Evolutionary conservation across 176 grass and related monocot genomes (phyloP), one percentile per base, ranked within the genome.

Genomic region (Aegilops sharonensis): DNA sequence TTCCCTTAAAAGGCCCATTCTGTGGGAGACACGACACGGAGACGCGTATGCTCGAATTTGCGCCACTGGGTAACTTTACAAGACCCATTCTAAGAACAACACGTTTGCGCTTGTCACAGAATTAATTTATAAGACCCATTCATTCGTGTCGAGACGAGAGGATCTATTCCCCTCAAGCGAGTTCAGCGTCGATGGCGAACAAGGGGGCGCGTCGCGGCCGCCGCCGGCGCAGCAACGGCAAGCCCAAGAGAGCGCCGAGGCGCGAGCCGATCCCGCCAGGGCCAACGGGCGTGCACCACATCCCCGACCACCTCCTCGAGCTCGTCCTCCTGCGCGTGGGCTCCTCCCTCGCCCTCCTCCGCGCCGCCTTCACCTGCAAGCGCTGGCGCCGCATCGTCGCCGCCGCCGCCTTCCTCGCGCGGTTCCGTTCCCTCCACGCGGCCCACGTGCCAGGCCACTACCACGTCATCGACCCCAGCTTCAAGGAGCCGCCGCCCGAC

Each of bases 231-330:
- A 23, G 71, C 40, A 48, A 48, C 12, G 45, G 13, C 72, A 48
- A 75, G 72, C 72, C 24, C 40, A 48, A 48, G 72, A 75, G 23
- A 47, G 42, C 72, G 72, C 45, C 42, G 42, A 75, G 42, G 70
- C 40, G 40, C 21, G 40, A 45, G 56, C 56, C 20, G 18, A 45
- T 73, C n/a, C 23, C 14, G 23, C 7, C 72, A 8, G 72, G 72
- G 72, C 43, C 72, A 30, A 75, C 72, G 43, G 14, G 43, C 1
- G 24, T 74, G 3, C 23, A 48, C 23, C 71, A 74, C 23, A 25
- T 74, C 11, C 71, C 71, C 23, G 71, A 74, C 37, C 71, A 74
- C 40, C 71, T 74, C 40, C 40, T 74, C 12, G 71, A 74, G 40
- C 71, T 74, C 6, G 6, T 75, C 72, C 43, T 75, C 13, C 43